Conservation (phyloP, 202 grass and related monocot genomes). For the Panicum virgatum region DNA sequence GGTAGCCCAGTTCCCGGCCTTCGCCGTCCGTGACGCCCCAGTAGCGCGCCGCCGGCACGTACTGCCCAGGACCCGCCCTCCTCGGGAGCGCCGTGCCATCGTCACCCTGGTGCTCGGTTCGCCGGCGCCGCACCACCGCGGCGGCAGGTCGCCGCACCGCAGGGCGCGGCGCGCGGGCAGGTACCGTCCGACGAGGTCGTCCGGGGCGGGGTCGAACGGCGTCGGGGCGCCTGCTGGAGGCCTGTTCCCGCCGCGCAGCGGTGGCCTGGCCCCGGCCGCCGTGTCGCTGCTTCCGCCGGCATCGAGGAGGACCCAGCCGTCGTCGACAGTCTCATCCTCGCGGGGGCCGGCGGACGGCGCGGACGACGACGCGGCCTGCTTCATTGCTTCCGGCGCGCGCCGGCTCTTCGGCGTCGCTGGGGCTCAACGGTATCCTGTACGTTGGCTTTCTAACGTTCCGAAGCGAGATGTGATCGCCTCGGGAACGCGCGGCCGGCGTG, state of each 20-base stretch:
- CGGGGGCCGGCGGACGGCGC: not conserved
- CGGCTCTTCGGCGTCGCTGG: not conserved
- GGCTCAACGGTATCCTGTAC: not conserved
- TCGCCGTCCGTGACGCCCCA: not conserved
- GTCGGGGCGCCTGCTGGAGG: not conserved
- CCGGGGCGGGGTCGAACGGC: not conserved
- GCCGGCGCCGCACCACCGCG: not conserved
- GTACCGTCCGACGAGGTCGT: slow-evolving; percentile 24
- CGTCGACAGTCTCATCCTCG: slow-evolving; percentile 11
- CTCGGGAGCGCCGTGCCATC: not conserved
- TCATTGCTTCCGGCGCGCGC: not conserved
- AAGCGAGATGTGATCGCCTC: not conserved
- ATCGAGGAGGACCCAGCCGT: slow-evolving; percentile 41
- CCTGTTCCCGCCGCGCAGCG: not conserved
- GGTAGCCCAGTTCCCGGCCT: slow-evolving; percentile 14
- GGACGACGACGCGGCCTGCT: not conserved
- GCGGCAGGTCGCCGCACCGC: slow-evolving; percentile 35
- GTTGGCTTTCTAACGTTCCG: not conserved
- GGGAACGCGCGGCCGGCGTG: not conserved
- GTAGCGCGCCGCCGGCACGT: slow-evolving; percentile 29
- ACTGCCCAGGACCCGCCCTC: slow-evolving; percentile 23
- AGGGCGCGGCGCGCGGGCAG: slow-evolving; percentile 38
- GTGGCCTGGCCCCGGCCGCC: not conserved
- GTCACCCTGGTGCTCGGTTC: not conserved
- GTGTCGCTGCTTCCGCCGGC: not conserved